Evolutionary conservation across 2,329 filamentous ascomycete genomes (phyloP).

Genomic region (Beauveria brongniartii): DNA sequence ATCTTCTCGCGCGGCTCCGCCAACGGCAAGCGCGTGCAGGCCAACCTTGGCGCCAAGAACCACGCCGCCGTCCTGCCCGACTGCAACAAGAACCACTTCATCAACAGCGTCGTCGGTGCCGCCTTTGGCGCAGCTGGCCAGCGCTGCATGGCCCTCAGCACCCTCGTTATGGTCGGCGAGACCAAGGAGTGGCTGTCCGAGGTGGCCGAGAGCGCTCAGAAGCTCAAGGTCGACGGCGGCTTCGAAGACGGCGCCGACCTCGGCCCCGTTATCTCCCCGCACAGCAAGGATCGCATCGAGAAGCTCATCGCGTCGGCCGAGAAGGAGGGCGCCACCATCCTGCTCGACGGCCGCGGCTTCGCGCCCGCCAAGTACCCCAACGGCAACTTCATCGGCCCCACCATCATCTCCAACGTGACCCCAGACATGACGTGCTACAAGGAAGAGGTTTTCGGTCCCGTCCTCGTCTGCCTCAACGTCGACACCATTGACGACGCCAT

Average conservation of each 20-base stretch:
- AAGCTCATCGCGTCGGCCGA: slow-evolving; percentile 67
- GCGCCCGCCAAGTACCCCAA: slow-evolving; percentile 72
- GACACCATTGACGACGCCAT: slow-evolving; percentile 73
- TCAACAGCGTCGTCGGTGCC: slow-evolving; percentile 76
- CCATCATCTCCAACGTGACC: slow-evolving; percentile 74
- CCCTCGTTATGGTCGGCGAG: slow-evolving; percentile 75
- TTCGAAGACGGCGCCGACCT: slow-evolving; percentile 75
- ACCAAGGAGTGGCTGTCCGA: slow-evolving; percentile 77
- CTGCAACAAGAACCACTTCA: slow-evolving; percentile 82
- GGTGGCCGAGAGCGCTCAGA: slow-evolving; percentile 66
- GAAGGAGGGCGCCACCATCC: slow-evolving; percentile 70
- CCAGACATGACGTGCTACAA: slow-evolving; percentile 76
- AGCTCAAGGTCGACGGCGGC: slow-evolving; percentile 67
- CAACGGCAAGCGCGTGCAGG: slow-evolving; percentile 82
- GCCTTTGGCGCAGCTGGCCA: slow-evolving; percentile 81
- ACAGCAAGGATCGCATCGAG: slow-evolving; percentile 74
- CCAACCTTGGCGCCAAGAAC: slow-evolving; percentile 84
- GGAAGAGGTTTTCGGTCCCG: slow-evolving; percentile 80
- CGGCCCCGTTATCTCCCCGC: slow-evolving; percentile 72
- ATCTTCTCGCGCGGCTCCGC: slow-evolving; percentile 72
- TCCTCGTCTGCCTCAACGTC: slow-evolving; percentile 73
- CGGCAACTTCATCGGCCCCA: slow-evolving; percentile 79
- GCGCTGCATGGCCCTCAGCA: slow-evolving; percentile 80
- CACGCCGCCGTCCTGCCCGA: slow-evolving; percentile 78
- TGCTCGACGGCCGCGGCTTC: slow-evolving; percentile 72